phyloP scores from a whole-genome alignment of 352 stramenopile species.

The Phytophthora brassicae region DNA sequence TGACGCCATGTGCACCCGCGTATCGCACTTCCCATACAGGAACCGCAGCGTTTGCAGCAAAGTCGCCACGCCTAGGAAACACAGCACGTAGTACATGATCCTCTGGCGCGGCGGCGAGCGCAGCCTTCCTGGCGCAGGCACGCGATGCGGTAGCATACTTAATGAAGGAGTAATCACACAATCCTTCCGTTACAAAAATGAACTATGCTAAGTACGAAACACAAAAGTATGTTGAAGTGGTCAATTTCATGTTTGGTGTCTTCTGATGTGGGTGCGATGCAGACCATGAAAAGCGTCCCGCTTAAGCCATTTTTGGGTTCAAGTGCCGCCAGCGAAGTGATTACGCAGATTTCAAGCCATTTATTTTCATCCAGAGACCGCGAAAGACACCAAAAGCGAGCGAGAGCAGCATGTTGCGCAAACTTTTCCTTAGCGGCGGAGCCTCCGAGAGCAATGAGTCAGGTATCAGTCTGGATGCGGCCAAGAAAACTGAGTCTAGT shows the following conservation, averaged over 20 bases:
- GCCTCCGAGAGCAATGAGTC: conserved; percentile 18
- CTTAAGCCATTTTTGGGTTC: conserved; percentile 24
- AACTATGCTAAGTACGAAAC: conserved; percentile 21
- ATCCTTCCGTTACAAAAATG: conserved; percentile 5
- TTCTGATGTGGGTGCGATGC: neutral
- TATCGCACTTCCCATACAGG: conserved; percentile 78
- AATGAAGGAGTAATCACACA: conserved; percentile 9
- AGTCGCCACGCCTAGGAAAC: conserved; percentile 28
- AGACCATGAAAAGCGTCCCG: neutral
- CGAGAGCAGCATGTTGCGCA: conserved; percentile 49
- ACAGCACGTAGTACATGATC: conserved; percentile 33
- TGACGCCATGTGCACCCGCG: conserved; percentile 62
- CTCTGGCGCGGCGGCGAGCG: conserved; percentile 21
- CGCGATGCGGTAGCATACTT: conserved; percentile 36
- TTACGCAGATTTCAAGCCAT: conserved; percentile 15
- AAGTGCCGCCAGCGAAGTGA: conserved; percentile 1
- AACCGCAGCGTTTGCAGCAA: conserved; percentile 54
- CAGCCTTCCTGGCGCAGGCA: conserved; percentile 21
- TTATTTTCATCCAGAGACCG: conserved; percentile 23
- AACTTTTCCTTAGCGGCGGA: conserved; percentile 45
- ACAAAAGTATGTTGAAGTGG: conserved; percentile 10
- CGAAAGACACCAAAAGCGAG: neutral
- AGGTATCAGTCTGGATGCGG: neutral
- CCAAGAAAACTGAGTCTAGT: conserved; percentile 5
- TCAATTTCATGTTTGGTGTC: neutral